Percentiles rank a stretch among this genome's conserved stretches.
Evolutionary conservation across 352 stramenopile species (phyloP).

Genomic region (Globisporangium alternatum): DNA sequence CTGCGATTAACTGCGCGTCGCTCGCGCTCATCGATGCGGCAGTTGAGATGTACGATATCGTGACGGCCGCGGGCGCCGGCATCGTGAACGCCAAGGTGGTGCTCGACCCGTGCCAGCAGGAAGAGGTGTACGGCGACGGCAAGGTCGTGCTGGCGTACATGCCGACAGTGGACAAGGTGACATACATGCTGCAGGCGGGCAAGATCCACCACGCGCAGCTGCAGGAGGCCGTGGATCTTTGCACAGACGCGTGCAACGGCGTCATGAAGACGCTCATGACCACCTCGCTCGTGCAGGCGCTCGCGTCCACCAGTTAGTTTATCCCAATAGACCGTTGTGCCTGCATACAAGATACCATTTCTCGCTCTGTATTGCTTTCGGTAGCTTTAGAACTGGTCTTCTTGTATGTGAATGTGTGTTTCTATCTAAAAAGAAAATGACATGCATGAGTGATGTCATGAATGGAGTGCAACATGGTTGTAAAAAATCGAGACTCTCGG

Average conservation of each 20-base stretch:
- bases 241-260: conserved; percentile 74
- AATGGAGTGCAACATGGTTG: background rate
- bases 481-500: background rate
- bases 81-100: conserved; percentile 56
- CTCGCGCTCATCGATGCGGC: conserved; percentile 85
- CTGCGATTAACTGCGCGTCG: conserved; percentile 84
- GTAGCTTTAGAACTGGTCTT: background rate
- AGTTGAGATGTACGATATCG: conserved; percentile 91
- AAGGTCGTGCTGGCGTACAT: conserved; percentile 84
- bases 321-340: background rate
- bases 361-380: background rate
- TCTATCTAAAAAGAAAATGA: conserved; percentile 7
- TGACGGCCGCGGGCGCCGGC: conserved; percentile 70
- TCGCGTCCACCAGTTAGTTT: conserved; percentile 9
- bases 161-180: conserved; percentile 76
- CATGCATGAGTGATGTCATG: background rate
- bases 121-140: conserved; percentile 59
- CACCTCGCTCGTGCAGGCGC: conserved; percentile 50
- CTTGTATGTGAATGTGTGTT: background rate
- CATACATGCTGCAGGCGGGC: conserved; percentile 86
- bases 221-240: conserved; percentile 85
- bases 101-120: conserved; percentile 67
- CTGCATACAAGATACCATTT: background rate
- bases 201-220: conserved; percentile 72
- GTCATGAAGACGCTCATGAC: conserved; percentile 54